phyloP scores from a whole-genome alignment of 139 green algal genomes.

The Chlorella sp. region DNA sequence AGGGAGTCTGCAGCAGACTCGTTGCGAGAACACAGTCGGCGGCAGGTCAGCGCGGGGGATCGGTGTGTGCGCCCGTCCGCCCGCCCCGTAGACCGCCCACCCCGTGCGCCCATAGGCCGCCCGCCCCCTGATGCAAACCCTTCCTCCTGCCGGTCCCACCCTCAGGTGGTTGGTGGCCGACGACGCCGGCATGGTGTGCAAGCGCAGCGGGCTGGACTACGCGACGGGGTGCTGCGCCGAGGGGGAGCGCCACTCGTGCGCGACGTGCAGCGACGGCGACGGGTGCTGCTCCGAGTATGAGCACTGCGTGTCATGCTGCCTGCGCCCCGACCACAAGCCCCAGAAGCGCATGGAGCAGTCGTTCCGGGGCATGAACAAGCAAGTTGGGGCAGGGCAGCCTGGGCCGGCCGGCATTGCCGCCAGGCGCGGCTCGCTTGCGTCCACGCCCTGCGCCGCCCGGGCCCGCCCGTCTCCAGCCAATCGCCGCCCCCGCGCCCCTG shows the following conservation, averaged over 20 bases:
- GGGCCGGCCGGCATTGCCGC: not conserved
- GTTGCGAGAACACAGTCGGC: too few species aligned
- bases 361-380: conserved; percentile 40
- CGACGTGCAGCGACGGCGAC: conserved; percentile 53
- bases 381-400: not conserved
- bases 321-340: conserved; percentile 54
- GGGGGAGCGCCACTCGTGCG: conserved; percentile 59
- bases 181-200: conserved; percentile 64
- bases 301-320: conserved; percentile 83
- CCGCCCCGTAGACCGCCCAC: too few species aligned
- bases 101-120: too few species aligned
- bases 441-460: not conserved
- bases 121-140: too few species aligned
- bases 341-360: conserved; percentile 19
- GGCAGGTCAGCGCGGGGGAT: too few species aligned
- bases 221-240: conserved; percentile 65
- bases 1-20: too few species aligned
- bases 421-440: not conserved
- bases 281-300: conserved; percentile 77
- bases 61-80: too few species aligned
- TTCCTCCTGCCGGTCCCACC: too few species aligned
- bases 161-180: conserved; percentile 60
- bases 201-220: conserved; percentile 43
- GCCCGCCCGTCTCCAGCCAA: not conserved
- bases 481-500: not conserved